Conservation (phyloP, 108 stramenopile species). For the Stephanodiscus triporus region DNA sequence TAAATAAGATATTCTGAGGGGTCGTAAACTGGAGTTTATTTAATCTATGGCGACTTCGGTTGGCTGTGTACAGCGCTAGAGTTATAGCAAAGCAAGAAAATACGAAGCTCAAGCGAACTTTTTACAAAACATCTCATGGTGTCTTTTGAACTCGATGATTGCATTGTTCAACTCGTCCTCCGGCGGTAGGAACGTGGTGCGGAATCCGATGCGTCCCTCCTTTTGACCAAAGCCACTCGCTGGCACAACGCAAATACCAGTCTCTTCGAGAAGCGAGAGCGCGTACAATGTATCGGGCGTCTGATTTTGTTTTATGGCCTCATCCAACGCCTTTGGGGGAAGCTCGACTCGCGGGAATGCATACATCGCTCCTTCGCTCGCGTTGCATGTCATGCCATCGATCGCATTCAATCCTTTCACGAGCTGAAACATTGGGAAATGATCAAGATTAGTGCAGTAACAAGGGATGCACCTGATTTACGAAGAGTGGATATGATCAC, state of each 20-base stretch:
- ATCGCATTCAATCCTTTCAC: slow-evolving; percentile 85
- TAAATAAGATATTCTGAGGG: no score
- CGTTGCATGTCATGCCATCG: slow-evolving; percentile 85
- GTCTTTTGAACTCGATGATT: slow-evolving; percentile 71
- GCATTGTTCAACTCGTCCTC: slow-evolving; percentile 79
- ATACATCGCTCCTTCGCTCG: slow-evolving; percentile 95
- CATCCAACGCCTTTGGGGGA: slow-evolving; percentile 82
- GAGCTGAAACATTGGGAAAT: slow-evolving; percentile 20
- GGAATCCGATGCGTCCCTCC: slow-evolving; percentile 89
- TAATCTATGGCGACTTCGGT: neutral
- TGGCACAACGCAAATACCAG: slow-evolving; percentile 94
- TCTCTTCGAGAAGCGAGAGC: slow-evolving; percentile 82
- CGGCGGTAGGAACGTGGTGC: slow-evolving; percentile 93
- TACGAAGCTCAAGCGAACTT: slow-evolving; percentile 53
- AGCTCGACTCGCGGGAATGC: slow-evolving; percentile 89
- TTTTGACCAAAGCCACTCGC: slow-evolving; percentile 89
- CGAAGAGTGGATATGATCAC: neutral
- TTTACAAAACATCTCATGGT: slow-evolving; percentile 83
- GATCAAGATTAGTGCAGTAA: neutral
- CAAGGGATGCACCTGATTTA: neutral
- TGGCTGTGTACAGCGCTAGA: neutral
- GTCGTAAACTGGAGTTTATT: no score
- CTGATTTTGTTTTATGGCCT: slow-evolving; percentile 64
- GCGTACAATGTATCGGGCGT: slow-evolving; percentile 92
- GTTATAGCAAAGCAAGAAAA: neutral